A percentile compares a stretch with the other conserved stretches of the same genome.
Evolutionary conservation across 768 basidiomycete genomes (phyloP).

Genomic region (Cyclocybe aegerita): DNA sequence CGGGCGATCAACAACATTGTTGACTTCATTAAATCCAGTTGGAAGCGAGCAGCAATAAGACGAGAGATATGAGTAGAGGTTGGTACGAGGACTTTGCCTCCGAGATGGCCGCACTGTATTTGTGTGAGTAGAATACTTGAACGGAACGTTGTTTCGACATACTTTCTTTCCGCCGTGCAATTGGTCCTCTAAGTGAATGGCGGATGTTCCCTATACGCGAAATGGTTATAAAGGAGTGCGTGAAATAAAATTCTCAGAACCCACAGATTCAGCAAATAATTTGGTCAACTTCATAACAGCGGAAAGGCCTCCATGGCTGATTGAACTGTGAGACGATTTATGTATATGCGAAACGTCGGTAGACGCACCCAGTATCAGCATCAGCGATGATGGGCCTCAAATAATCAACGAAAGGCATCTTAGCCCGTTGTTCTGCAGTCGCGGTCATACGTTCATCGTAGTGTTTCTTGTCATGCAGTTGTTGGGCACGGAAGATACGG

Average conservation of each 20-base stretch:
- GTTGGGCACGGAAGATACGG: conserved; percentile 87
- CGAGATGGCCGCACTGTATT: conserved; percentile 77
- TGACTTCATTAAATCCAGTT: conserved; percentile 86
- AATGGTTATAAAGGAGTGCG: not conserved
- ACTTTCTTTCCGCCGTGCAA: conserved; percentile 93
- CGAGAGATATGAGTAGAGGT: conserved; percentile 84
- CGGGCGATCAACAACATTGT: conserved; percentile 90
- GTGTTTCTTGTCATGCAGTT: conserved; percentile 90
- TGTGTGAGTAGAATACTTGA: conserved; percentile 7
- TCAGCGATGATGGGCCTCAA: conserved; percentile 92
- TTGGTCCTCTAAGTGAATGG: conserved; percentile 92
- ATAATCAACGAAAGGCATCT: conserved; percentile 83
- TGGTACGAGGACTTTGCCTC: conserved; percentile 92
- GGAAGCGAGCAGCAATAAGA: conserved; percentile 83
- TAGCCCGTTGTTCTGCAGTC: conserved; percentile 60
- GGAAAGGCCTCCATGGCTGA: conserved; percentile 88
- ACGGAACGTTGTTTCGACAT: conserved; percentile 3
- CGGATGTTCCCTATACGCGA: conserved; percentile 73
- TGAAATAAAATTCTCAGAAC: conserved; percentile 14
- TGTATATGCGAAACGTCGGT: not conserved
- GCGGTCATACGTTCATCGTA: conserved; percentile 81
- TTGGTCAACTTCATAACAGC: conserved; percentile 94
- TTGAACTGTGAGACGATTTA: conserved; percentile 12
- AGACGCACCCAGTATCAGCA: conserved; percentile 83
- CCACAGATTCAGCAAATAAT: conserved; percentile 88